Evolutionary conservation across 1,284 basidiomycete species (phyloP).

Genomic region (Sporisorium scitamineum): DNA sequence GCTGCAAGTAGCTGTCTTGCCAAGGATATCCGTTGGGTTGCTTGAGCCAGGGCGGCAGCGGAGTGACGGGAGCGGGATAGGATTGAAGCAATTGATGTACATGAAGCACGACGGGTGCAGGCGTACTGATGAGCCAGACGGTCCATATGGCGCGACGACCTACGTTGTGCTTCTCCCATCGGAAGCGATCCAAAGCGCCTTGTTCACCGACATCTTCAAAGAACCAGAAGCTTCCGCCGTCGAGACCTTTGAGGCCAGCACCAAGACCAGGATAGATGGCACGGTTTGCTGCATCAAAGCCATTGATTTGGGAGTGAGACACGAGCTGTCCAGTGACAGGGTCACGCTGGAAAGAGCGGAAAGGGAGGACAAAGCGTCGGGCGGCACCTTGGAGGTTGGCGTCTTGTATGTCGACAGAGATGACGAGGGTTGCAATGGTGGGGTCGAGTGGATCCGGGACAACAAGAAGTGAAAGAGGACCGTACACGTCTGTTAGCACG

Average conservation of each 20-base stretch:
- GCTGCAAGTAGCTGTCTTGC: slow-evolving; percentile 30
- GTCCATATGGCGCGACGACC: slow-evolving; percentile 55
- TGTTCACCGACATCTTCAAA: slow-evolving; percentile 51
- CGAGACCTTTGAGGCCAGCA: slow-evolving; percentile 41
- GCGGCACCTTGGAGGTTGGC: slow-evolving; percentile 24
- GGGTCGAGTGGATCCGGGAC: slow-evolving; percentile 45
- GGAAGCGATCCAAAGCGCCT: slow-evolving; percentile 43
- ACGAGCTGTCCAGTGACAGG: slow-evolving; percentile 21
- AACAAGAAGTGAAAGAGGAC: slow-evolving; percentile 39
- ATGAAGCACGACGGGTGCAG: slow-evolving; percentile 36
- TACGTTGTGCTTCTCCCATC: slow-evolving; percentile 33
- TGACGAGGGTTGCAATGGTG: slow-evolving; percentile 46
- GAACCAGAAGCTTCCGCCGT: slow-evolving; percentile 59
- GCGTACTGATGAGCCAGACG: slow-evolving; percentile 52
- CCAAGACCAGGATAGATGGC: slow-evolving; percentile 43
- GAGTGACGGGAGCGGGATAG: slow-evolving; percentile 25
- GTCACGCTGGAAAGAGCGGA: slow-evolving; percentile 44
- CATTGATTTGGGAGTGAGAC: slow-evolving; percentile 20
- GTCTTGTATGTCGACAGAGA: slow-evolving; percentile 37
- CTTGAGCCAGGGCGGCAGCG: slow-evolving; percentile 35
- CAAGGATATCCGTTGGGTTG: slow-evolving; percentile 40
- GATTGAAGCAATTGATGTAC: slow-evolving; percentile 34
- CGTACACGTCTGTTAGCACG: slow-evolving; percentile 41
- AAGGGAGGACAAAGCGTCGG: slow-evolving; percentile 45
- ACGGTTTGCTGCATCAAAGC: slow-evolving; percentile 39